These are phyloP conservation scores for Cutaneotrichosporon cavernicola DNA, from an alignment of 1,284 basidiomycete species.

Conservation along the genomic window DNA sequence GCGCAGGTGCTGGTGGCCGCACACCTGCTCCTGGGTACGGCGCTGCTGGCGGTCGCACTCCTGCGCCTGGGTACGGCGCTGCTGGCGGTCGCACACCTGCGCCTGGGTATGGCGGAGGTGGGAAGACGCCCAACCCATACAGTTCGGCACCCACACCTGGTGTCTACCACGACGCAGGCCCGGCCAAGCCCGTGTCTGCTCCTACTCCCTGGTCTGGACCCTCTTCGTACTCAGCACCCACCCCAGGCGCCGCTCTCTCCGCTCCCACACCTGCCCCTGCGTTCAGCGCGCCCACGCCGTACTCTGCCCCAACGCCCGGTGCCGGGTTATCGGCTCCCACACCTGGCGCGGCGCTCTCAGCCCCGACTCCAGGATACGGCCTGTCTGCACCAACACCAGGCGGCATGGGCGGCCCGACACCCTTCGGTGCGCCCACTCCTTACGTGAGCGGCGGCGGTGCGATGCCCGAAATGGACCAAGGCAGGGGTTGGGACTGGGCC, in stretches of 20 bases:
- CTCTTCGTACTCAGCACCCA: constrained; percentile 41
- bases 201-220: constrained; percentile 57
- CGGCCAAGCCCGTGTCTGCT: constrained; percentile 42
- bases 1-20: constrained; percentile 47
- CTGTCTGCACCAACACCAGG: constrained; percentile 27
- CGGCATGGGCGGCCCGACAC: constrained; percentile 54
- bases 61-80: constrained; percentile 26
- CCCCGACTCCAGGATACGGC: constrained; percentile 44
- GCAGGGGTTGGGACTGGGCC: constrained; percentile 46
- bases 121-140: constrained; percentile 64
- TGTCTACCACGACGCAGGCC: constrained; percentile 37
- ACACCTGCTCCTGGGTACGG: constrained; percentile 34
- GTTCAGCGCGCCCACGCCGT: constrained; percentile 53
- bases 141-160: constrained; percentile 45
- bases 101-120: constrained; percentile 19
- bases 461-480: constrained; percentile 10
- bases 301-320: constrained; percentile 54
- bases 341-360: constrained; percentile 50
- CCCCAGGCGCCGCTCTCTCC: constrained; percentile 41
- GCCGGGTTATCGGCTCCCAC: constrained; percentile 50
- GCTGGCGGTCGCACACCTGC: constrained; percentile 46
- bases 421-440: constrained; percentile 37
- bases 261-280: constrained; percentile 57
- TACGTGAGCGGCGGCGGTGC: constrained; percentile 14
- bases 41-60: constrained; percentile 43